phyloP scores from a whole-genome alignment of 352 stramenopile species.

The Globisporangium spinosum region DNA sequence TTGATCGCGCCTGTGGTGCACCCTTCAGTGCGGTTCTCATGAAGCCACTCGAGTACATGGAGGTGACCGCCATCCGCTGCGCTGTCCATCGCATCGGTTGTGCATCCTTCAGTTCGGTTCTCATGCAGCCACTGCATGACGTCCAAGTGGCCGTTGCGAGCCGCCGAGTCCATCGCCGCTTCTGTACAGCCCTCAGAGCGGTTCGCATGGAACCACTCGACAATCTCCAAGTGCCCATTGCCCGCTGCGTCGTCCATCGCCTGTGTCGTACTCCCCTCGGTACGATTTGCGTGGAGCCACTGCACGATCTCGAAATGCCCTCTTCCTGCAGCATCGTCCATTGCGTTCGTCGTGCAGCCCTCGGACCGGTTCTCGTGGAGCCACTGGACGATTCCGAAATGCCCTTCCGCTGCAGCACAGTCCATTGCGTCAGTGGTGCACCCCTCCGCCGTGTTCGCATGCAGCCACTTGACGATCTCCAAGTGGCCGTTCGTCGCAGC shows the following conservation, averaged over 20 bases:
- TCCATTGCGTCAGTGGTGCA: conserved; percentile 25
- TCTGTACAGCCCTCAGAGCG: conserved; percentile 27
- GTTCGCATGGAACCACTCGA: conserved; percentile 50
- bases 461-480: conserved; percentile 21
- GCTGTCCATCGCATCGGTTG: conserved; percentile 23
- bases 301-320: conserved; percentile 19
- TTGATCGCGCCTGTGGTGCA: conserved; percentile 20
- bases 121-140: conserved; percentile 12
- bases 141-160: conserved; percentile 10
- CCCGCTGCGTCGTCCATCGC: conserved; percentile 15
- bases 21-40: conserved; percentile 18
- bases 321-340: conserved; percentile 21
- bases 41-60: conserved; percentile 20
- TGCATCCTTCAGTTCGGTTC: conserved; percentile 6
- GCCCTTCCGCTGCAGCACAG: conserved; percentile 23
- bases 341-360: conserved; percentile 20
- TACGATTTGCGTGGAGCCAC: conserved; percentile 16
- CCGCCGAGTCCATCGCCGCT: conserved; percentile 15
- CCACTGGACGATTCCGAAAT: conserved; percentile 23
- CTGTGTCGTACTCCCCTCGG: conserved; percentile 2
- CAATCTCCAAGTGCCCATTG: conserved; percentile 19
- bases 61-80: conserved; percentile 22
- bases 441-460: conserved; percentile 19
- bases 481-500: conserved; percentile 21
- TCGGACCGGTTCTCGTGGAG: conserved; percentile 21